Conservation (phyloP, 148 eudicot genomes). For the Bassia scoparia region DNA sequence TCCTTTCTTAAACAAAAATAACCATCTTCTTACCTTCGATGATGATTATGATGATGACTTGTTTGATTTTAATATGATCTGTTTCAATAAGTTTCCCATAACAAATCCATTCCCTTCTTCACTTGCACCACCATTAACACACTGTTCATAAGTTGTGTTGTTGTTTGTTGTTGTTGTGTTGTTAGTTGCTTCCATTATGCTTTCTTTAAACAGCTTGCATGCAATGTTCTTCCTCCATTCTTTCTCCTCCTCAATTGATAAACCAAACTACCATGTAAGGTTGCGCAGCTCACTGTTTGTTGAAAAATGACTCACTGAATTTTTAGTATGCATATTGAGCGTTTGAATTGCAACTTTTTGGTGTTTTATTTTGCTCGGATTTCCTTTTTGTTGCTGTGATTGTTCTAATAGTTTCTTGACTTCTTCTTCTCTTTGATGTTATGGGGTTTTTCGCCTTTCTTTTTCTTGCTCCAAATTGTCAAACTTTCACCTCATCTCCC, state of each 20-base stretch:
- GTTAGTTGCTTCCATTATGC: conserved; percentile 31
- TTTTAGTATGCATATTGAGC: background rate
- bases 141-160: too few species aligned
- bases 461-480: conserved; percentile 31
- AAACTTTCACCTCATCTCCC: conserved; percentile 37
- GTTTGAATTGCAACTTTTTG: conserved; percentile 2
- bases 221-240: conserved; percentile 89
- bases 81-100: conserved; percentile 83
- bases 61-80: conserved; percentile 24
- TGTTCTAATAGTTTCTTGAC: conserved; percentile 18
- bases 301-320: conserved; percentile 18
- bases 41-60: conserved; percentile 13
- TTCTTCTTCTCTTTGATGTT: conserved; percentile 21
- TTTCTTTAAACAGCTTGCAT: conserved; percentile 82
- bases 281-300: conserved; percentile 25
- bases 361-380: conserved; percentile 27
- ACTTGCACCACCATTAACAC: conserved; percentile 33
- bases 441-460: conserved; percentile 27
- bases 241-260: conserved; percentile 71
- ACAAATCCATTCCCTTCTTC: conserved; percentile 85
- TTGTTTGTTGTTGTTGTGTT: too few species aligned
- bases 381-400: conserved; percentile 5
- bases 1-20: conserved; percentile 11
- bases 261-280: conserved; percentile 44
- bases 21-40: conserved; percentile 5